Percentiles rank a stretch among this genome's conserved stretches.
Conservation (phyloP, 495 filamentous ascomycete species). For the Aspergillus nanangensis region DNA sequence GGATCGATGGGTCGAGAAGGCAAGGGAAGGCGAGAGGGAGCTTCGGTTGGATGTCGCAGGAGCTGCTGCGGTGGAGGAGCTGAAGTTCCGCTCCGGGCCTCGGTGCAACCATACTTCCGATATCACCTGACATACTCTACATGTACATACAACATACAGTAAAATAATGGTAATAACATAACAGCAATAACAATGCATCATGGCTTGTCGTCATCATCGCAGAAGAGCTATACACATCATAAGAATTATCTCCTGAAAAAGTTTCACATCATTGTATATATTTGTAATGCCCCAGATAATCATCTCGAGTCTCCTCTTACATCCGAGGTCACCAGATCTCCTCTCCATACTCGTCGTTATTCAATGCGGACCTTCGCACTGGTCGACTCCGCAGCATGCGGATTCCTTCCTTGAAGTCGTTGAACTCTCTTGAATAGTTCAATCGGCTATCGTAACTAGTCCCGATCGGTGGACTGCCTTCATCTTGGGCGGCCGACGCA, state of each 20-base stretch:
- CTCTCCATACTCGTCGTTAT: conserved; percentile 22
- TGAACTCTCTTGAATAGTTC: conserved; percentile 24
- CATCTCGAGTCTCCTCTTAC: too few species aligned
- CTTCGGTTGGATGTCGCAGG: conserved; percentile 10
- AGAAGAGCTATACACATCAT: neutral
- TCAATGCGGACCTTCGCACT: neutral
- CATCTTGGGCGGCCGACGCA: conserved; percentile 56
- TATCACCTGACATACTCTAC: too few species aligned
- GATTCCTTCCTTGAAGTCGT: conserved; percentile 20
- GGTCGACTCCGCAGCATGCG: conserved; percentile 7
- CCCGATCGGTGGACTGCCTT: conserved; percentile 59
- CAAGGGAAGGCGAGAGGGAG: conserved; percentile 14
- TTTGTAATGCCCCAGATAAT: too few species aligned
- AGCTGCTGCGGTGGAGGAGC: conserved; percentile 13
- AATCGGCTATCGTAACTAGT: conserved; percentile 55
- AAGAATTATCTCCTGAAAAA: neutral
- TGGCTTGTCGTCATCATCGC: too few species aligned
- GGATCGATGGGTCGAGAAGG: conserved; percentile 13
- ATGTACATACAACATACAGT: too few species aligned
- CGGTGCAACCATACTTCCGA: conserved; percentile 15
- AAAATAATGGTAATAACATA: too few species aligned
- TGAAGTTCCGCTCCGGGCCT: conserved; percentile 6
- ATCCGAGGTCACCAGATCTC: conserved; percentile 13
- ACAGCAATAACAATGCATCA: too few species aligned
- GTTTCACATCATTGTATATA: too few species aligned